These are phyloP conservation scores for Chondrus crispus DNA, from an alignment of 23 red algal species.

Conservation along the genomic window DNA sequence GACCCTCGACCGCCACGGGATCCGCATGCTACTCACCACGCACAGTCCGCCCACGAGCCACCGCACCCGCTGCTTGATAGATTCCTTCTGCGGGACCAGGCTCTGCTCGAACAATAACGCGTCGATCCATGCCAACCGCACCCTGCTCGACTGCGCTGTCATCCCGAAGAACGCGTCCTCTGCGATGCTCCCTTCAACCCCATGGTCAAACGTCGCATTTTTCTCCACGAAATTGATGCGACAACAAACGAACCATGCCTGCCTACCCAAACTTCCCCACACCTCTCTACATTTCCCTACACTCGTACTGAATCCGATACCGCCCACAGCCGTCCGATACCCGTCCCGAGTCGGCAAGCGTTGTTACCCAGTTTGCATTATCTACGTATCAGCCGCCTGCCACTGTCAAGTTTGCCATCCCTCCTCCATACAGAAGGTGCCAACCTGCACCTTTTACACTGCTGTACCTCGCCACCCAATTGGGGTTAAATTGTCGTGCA, in stretches of 20 bases:
- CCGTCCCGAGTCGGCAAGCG: slow-evolving; percentile 64
- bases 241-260: slow-evolving; percentile 82
- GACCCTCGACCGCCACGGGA: slow-evolving; percentile 23
- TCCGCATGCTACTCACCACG: slow-evolving; percentile 20
- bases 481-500: too few species aligned
- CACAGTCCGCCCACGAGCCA: slow-evolving; percentile 61
- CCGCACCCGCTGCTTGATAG: slow-evolving; percentile 66
- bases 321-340: slow-evolving; percentile 67
- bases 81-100: slow-evolving; percentile 53
- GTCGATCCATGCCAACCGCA: slow-evolving; percentile 69
- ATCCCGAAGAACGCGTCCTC: slow-evolving; percentile 77
- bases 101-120: slow-evolving; percentile 72
- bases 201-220: slow-evolving; percentile 63
- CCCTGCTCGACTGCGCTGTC: slow-evolving; percentile 28
- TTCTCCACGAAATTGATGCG: slow-evolving; percentile 46
- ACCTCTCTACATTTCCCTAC: too few species aligned
- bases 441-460: too few species aligned
- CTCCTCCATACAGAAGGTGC: too few species aligned
- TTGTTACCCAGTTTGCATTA: slow-evolving; percentile 62
- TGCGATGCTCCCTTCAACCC: slow-evolving; percentile 59
- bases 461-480: too few species aligned
- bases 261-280: slow-evolving; percentile 73
- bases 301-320: slow-evolving; percentile 59
- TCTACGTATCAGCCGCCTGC: too few species aligned
- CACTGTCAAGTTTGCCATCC: too few species aligned